Base-by-base conservation (phyloP, 2,329 filamentous ascomycete genomes). In the Cladosporium sp. region DNA sequence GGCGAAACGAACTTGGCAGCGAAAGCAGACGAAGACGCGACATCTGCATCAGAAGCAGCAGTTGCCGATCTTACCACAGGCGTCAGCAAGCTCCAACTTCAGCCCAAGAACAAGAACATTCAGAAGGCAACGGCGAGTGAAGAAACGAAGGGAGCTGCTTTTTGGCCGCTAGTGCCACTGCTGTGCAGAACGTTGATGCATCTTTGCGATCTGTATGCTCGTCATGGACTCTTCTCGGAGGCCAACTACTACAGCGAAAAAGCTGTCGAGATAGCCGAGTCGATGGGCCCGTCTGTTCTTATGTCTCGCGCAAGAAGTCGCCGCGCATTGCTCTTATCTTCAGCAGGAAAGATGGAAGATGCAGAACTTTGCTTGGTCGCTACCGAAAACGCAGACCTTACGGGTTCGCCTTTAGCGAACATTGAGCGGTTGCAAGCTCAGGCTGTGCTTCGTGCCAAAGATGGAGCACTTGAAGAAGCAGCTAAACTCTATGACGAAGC, bases 191-290 rank as follows among this genome's bases (percentile, higher is more conserved):
- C 88, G 64, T 81, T 96, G 16, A 79, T 89, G 66, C 89, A 93
- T 65, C 85, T 97, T 3, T 92, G 92, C 0, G 85, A 85, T 4
- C 82, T 96, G 1, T 97, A 93, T 71, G 88, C 90, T 1, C 90
- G 96, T 69, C 86, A 95, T 68, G 95, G 95, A 30, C 86, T 96
- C 78, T 92, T 93, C 69, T 89, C 92, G 67, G 94, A 98, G 76
- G 94, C 94, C 1, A 80, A 94, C 0, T 95, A 93, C 75, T 96
- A 96, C 70, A 89, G 90, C 1, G 90, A 97, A 70, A 91, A 95
- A 71, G 93, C 93, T 0, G 83, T 90, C 63, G 92, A 90, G 72
- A 86, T 96, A 66, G 91, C 91, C 25, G 83, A 85, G 49, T 66
- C 66, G 7, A 61, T 70, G n/a, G 61, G 65, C 10, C 58, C 70